Base-by-base conservation (phyloP, 2,329 filamentous ascomycete species). In the Tolypocladium nubicola region DNA sequence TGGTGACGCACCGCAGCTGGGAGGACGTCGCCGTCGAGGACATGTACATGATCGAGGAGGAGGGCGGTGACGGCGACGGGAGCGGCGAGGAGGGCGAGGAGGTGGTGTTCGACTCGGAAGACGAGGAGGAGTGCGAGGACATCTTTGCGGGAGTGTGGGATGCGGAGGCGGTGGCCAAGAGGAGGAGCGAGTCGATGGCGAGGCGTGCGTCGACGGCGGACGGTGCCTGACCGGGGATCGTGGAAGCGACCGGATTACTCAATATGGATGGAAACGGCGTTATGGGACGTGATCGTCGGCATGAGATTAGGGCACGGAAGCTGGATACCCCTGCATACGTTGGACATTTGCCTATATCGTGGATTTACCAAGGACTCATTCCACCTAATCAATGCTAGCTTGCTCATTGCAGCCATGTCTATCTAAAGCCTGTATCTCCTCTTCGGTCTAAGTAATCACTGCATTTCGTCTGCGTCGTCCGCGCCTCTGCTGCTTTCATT, bases 101-200 rank as follows among this genome's bases (percentile, higher is more conserved):
- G 33, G 64, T 84, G 19, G 73, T 76, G 45, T 86, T 86, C 62
- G 81, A 87, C 71, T 85, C 81, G 26, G 80, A 81, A 10, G 81
- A 87, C 60, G 82, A 86, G 59, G 83, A 86, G 43, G 84, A 87
- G 65, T 86, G 84, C 55, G 84, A 87, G 57, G 84, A 86, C 49
- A 71, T 87, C 39, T 87, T 87, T 68, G 72, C 77, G 0, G 84
- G 84, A 1, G 75, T 74, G 5, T 87, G 84, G 84, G 78, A 86
- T 64, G 71, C 81, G 2, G 76, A 77, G 30, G 71, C 70, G 1
- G 81, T 78, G 14, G 76, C 77, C 1, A 74, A 70, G 64, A 73
- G 80, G 55, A 73, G 79, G 55, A 71, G 66, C 26, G 70, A 70
- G 39, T 75, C 72, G 64, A 66, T 70, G 38, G 63, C 65, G 47